phyloP scores from a whole-genome alignment of 768 basidiomycete genomes.

The Auricularia auricula-judae region DNA sequence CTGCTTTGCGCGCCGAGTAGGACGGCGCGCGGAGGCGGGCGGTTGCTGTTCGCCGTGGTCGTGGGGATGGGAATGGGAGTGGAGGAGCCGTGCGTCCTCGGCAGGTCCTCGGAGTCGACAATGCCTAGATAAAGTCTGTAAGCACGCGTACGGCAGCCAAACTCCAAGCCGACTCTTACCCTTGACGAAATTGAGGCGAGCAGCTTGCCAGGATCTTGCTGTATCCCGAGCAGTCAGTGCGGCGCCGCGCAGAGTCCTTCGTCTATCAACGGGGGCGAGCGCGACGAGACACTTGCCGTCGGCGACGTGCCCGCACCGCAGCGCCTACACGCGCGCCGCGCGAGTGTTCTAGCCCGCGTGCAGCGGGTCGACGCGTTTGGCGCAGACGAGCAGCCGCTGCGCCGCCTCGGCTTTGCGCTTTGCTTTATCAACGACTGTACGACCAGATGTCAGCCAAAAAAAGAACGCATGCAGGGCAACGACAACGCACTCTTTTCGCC shows the following conservation, averaged over 20 bases:
- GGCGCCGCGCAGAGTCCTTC: too few relatives aligned
- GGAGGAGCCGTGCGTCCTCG: neutral
- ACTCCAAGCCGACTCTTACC: slow-evolving; percentile 25
- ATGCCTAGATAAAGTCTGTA: slow-evolving; percentile 33
- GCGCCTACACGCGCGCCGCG: neutral
- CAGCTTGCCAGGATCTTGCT: too few relatives aligned
- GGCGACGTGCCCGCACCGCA: neutral
- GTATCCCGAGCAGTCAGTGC: too few relatives aligned
- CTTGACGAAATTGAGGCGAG: slow-evolving; percentile 90
- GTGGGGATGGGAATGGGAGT: too few relatives aligned
- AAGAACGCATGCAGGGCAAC: too few relatives aligned
- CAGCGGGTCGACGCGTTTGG: neutral
- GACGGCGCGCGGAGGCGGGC: too few relatives aligned
- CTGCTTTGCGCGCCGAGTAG: too few relatives aligned
- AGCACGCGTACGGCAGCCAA: too few relatives aligned
- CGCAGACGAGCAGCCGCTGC: neutral
- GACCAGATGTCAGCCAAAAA: too few relatives aligned
- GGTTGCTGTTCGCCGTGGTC: too few relatives aligned
- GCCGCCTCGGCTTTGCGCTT: neutral
- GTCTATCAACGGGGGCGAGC: neutral
- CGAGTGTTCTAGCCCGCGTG: neutral
- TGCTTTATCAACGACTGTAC: neutral
- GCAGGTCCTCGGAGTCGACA: slow-evolving; percentile 97
- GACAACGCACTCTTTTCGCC: neutral
- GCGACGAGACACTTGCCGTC: neutral